Evolutionary conservation across 2,329 filamentous ascomycete genomes (phyloP), one percentile per base, ranked within the genome.

Genomic region (Tolypocladium paradoxum): DNA sequence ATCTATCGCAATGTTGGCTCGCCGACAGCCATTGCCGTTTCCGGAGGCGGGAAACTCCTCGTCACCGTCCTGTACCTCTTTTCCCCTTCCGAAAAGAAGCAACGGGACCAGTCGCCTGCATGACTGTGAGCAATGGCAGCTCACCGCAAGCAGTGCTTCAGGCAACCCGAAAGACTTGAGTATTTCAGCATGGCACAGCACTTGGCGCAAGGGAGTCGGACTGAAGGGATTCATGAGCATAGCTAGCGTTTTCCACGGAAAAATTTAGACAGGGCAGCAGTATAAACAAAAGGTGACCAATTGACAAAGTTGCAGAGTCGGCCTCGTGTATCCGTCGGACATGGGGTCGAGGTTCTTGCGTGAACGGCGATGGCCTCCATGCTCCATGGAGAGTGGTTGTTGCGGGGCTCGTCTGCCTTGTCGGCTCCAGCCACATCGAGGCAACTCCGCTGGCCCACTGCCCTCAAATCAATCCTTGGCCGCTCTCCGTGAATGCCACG

Each of bases 1-100:
- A 72, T 78, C 47, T 79, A 64, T 37, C 53, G 58, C 34, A 48
- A 55, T 29, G 56, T 59, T 2, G 61, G 59, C 9, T 63, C 62
- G 20, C 53, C 59, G 12, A 57, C 58, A 18, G 61, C 57, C 48
- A 56, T 64, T 37, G 60, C 53, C 16, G 55, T 64, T 6, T 64
- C 62, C 12, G 62, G 58, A 12, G 60, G 45, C 3, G 61, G 61
- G n/a, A 64, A 64, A 53, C 43, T 60, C 2, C 56, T 64, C 5
- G 60, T 62, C 4, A 57, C 58, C 3, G 14, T 59, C 9, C 46
- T 61, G 22, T 64, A 58, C 48, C 36, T 57, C 6, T 59, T 64
- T 37, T 57, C 60, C 2, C 54, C 56, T 1, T 37, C 54, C 1
- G 55, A 60, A 34, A 57, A 57, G 49, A 38, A 52, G n/a, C 47